phyloP scores from a whole-genome alignment of 257 asterid species.

The Primulina tabacum region DNA sequence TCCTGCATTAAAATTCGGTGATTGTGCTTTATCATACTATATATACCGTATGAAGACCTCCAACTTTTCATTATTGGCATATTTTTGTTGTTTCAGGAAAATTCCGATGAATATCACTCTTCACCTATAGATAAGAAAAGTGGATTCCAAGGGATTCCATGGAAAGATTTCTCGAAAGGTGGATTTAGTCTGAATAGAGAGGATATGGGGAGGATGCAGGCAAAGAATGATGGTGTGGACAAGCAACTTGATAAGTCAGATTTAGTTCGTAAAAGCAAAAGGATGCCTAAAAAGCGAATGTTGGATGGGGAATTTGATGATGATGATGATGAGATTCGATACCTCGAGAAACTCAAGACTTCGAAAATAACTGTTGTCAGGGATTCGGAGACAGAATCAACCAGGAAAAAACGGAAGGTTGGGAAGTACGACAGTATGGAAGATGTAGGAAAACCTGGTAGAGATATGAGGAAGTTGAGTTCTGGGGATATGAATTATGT shows the following conservation, averaged over 20 bases:
- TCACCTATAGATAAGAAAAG: slow-evolving; percentile 47
- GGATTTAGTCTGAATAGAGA: slow-evolving; percentile 49
- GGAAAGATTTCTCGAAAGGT: slow-evolving; percentile 59
- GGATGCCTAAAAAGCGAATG: slow-evolving; percentile 75
- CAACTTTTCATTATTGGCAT: slow-evolving; percentile 22
- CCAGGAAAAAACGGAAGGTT: slow-evolving; percentile 45
- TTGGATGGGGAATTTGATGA: slow-evolving; percentile 73
- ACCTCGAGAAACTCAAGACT: slow-evolving; percentile 77
- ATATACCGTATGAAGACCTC: slow-evolving; percentile 22
- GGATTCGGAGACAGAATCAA: slow-evolving; percentile 51
- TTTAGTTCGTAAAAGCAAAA: slow-evolving; percentile 82
- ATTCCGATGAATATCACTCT: slow-evolving; percentile 45
- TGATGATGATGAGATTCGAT: slow-evolving; percentile 86
- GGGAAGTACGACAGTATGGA: slow-evolving; percentile 40
- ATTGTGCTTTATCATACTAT: slow-evolving; percentile 20
- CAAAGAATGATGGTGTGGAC: slow-evolving; percentile 39
- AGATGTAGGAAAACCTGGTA: slow-evolving; percentile 41
- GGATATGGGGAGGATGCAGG: slow-evolving; percentile 44
- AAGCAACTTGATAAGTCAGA: slow-evolving; percentile 62
- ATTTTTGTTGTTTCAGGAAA: slow-evolving; percentile 50
- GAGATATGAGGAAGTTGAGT: slow-evolving; percentile 47
- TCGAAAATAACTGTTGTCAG: slow-evolving; percentile 47
- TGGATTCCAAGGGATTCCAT: slow-evolving; percentile 52
- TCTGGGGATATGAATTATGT: slow-evolving; percentile 61
- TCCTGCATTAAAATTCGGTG: slow-evolving; percentile 32